Base-by-base conservation (phyloP, 495 filamentous ascomycete genomes). In the Lichina pygmaea region DNA sequence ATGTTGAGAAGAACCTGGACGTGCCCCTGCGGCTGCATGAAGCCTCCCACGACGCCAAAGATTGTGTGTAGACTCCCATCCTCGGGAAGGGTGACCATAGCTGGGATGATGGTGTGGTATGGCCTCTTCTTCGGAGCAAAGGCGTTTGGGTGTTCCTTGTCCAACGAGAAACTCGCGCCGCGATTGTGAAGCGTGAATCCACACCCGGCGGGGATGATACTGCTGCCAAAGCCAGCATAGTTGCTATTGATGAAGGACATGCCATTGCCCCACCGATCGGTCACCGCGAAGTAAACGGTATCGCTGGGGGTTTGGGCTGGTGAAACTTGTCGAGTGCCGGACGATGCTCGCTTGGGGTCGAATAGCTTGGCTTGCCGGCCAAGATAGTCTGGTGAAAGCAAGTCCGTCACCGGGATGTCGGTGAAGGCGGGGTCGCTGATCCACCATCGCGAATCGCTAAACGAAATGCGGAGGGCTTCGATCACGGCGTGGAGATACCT, bases 1-100 rank as follows among this genome's bases (percentile, higher is more conserved):
- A 91, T 82, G 47, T 92, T 93, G 7, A 95, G 67, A 44, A 97
- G 60, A 3, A 94, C 83, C 59, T 97, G 89, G 11, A 95, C 81
- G 54, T 97, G 89, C 8, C 89, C 89, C 63, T 95, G 89, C 0
- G 89, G 89, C 64, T 97, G 89, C 91, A 97, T 95, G 60, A 86
- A 93, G 33, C 89, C 89, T 49, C 89, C 89, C 89, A 95, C 95
- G 43, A 93, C 85, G 42, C 89, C 91, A 51, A 82, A 92, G 0
- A 93, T 81, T 37, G 71, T 73, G 54, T 93, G 78, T 47, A 97
- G 59, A 13, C 64, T 72, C 15, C 67, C 68, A 50, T 86, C 82
- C 12, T 60, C 64, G 1, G 71, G 54, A 49, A 84, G 79, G 4
- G 89, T 95, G 42, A 89, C 70, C 57, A 94, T 67, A 0, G 80